A percentile compares a stretch with the other conserved stretches of the same genome.
These are phyloP conservation scores for Pichia sporocuriosa DNA, from an alignment of 805 yeast genomes.

Conservation along the genomic window DNA sequence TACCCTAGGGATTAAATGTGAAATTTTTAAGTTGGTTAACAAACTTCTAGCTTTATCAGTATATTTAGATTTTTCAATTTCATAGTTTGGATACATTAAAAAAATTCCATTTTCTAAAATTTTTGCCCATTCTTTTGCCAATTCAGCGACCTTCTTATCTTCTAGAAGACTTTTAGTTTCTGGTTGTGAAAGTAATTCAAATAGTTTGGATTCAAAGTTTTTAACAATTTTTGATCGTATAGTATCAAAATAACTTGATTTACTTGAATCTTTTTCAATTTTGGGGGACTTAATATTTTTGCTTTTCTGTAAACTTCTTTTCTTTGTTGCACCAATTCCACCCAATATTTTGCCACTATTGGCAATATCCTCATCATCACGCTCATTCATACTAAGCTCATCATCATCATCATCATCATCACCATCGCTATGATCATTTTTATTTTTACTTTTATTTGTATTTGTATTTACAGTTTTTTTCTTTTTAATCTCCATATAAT, in stretches of 20 bases:
- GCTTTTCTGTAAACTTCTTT: not conserved
- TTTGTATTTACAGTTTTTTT: not conserved
- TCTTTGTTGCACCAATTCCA: no score
- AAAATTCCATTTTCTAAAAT: slow-evolving; percentile 42
- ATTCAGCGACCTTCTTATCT: slow-evolving; percentile 24
- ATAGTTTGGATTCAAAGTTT: slow-evolving; percentile 35
- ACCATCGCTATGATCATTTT: slow-evolving; percentile 1
- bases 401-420: slow-evolving; percentile 15
- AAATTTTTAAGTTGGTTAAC: slow-evolving; percentile 53
- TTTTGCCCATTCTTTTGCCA: slow-evolving; percentile 41
- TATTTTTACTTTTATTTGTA: not conserved
- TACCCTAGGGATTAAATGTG: slow-evolving; percentile 52
- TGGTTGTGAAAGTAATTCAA: slow-evolving; percentile 33
- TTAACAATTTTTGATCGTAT: slow-evolving; percentile 3
- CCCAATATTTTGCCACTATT: not conserved
- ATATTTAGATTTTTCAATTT: slow-evolving; percentile 35
- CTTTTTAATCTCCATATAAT: not conserved
- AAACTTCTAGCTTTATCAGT: slow-evolving; percentile 63
- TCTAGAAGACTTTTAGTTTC: slow-evolving; percentile 15
- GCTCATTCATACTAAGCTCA: slow-evolving; percentile 3
- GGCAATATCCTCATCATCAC: slow-evolving; percentile 1
- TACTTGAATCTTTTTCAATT: not conserved
- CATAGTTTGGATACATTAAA: slow-evolving; percentile 2
- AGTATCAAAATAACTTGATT: not conserved
- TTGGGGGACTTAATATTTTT: not conserved